A percentile compares a stretch with the other conserved stretches of the same genome.
Conservation (phyloP, 2,329 filamentous ascomycete species). For the Fusarium foetens region DNA sequence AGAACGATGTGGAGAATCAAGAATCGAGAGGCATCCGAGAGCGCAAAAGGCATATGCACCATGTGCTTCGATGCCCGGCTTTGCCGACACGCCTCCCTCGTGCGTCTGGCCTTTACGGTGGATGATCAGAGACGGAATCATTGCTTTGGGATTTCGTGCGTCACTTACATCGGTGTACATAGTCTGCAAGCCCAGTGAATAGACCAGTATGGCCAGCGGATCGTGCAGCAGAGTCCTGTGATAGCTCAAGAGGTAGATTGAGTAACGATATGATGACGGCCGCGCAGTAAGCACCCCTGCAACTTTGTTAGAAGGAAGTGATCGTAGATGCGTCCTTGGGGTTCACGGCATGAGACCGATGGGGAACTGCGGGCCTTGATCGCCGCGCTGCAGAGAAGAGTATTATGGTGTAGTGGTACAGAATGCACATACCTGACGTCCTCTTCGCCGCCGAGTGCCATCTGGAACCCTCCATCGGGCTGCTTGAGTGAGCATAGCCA, state of each 20-base stretch:
- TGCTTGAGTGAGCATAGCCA: slow-evolving; percentile 92
- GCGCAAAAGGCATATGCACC: slow-evolving; percentile 97
- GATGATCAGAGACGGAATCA: slow-evolving; percentile 31
- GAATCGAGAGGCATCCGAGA: slow-evolving; percentile 85
- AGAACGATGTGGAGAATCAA: slow-evolving; percentile 80
- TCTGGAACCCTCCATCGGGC: slow-evolving; percentile 86
- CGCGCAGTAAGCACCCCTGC: slow-evolving; percentile 90
- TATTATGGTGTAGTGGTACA: slow-evolving; percentile 4
- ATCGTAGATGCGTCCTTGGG: slow-evolving; percentile 5
- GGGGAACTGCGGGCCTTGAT: slow-evolving; percentile 30
- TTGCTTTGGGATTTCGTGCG: slow-evolving; percentile 28
- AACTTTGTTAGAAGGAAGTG: slow-evolving; percentile 18
- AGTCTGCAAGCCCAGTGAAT: slow-evolving; percentile 78
- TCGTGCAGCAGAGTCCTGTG: slow-evolving; percentile 75
- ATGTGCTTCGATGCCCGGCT: slow-evolving; percentile 90
- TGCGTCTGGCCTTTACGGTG: slow-evolving; percentile 79
- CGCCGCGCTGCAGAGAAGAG: slow-evolving; percentile 10
- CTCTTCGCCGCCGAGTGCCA: slow-evolving; percentile 87
- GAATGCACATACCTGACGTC: slow-evolving; percentile 77
- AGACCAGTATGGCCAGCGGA: slow-evolving; percentile 71
- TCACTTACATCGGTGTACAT: slow-evolving; percentile 79
- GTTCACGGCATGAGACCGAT: slow-evolving; percentile 11
- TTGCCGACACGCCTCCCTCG: slow-evolving; percentile 90
- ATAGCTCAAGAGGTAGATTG: slow-evolving; percentile 82
- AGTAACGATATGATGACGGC: slow-evolving; percentile 85